Percentiles rank a stretch among this genome's conserved stretches.
phyloP scores from a whole-genome alignment of 1,284 basidiomycete species.

The Somion occarium region DNA sequence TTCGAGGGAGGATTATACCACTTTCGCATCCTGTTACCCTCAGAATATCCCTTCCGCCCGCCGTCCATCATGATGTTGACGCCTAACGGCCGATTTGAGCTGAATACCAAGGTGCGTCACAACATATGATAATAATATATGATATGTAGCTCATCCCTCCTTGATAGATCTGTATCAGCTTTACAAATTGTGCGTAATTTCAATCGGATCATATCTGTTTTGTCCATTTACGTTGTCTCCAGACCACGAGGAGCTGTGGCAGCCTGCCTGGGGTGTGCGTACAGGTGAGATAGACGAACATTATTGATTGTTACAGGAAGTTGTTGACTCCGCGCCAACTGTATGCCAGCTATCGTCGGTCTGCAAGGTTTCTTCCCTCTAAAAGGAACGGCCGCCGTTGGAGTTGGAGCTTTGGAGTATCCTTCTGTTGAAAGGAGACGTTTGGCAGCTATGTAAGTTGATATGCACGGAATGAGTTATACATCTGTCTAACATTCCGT shows the following conservation, averaged over 20 bases:
- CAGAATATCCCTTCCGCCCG: slow-evolving; percentile 93
- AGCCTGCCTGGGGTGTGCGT: slow-evolving; percentile 96
- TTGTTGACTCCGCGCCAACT: background rate
- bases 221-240: background rate
- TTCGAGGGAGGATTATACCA: slow-evolving; percentile 93
- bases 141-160: slow-evolving; percentile 1
- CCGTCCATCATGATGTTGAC: slow-evolving; percentile 94
- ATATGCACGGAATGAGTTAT: background rate
- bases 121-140: background rate
- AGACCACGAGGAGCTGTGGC: slow-evolving; percentile 92
- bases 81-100: slow-evolving; percentile 92
- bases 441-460: slow-evolving; percentile 70
- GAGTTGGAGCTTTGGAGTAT: slow-evolving; percentile 86
- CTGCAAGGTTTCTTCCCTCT: slow-evolving; percentile 90
- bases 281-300: slow-evolving; percentile 71
- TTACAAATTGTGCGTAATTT: slow-evolving; percentile 70
- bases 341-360: slow-evolving; percentile 72
- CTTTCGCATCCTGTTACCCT: slow-evolving; percentile 85
- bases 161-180: slow-evolving; percentile 87
- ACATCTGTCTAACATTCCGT: background rate
- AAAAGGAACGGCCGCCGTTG: slow-evolving; percentile 84
- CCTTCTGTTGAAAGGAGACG: slow-evolving; percentile 76
- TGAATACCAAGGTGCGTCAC: slow-evolving; percentile 83
- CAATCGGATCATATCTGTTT: background rate
- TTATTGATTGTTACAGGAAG: background rate